A percentile compares a stretch with the other conserved stretches of the same genome.
These are phyloP conservation scores for Pythium rhizo-oryzae DNA, from an alignment of 352 stramenopile genomes.

Conservation along the genomic window DNA sequence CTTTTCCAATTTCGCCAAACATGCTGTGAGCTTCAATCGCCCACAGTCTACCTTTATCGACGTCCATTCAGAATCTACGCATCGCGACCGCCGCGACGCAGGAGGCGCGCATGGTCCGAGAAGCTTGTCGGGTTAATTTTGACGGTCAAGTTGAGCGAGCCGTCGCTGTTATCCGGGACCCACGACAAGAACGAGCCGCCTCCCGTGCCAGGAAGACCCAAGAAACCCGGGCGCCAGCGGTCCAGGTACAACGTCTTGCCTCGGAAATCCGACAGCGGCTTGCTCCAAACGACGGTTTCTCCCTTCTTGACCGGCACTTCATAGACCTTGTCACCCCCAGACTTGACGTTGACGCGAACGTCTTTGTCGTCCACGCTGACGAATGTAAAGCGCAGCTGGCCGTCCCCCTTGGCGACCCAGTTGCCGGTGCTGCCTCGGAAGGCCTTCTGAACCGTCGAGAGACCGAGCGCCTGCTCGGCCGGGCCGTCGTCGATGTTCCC, in stretches of 20 bases:
- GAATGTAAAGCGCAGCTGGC: constrained; percentile 44
- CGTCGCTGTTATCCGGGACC: constrained; percentile 41
- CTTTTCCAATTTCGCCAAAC: background rate
- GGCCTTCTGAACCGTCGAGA: constrained; percentile 41
- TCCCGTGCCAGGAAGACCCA: constrained; percentile 54
- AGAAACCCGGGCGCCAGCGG: constrained; percentile 63
- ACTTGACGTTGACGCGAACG: constrained; percentile 57
- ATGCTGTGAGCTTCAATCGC: too few species aligned
- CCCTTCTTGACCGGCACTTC: constrained; percentile 45
- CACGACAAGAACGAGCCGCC: constrained; percentile 67
- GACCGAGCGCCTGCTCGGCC: constrained; percentile 43
- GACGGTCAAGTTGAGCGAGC: constrained; percentile 50
- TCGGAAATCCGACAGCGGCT: constrained; percentile 36
- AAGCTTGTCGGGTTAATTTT: constrained; percentile 40
- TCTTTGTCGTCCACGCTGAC: constrained; percentile 46
- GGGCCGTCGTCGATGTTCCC: constrained; percentile 57
- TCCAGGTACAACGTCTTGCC: constrained; percentile 78
- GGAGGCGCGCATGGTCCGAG: background rate
- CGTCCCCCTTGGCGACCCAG: constrained; percentile 49
- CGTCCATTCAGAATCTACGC: too few species aligned
- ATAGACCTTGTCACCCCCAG: constrained; percentile 43
- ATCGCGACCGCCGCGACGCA: too few species aligned
- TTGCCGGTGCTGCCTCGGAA: constrained; percentile 43
- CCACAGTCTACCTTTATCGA: too few species aligned
- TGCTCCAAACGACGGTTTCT: constrained; percentile 42